A percentile compares a stretch with the other conserved stretches of the same genome.
These are phyloP conservation scores for Mucuna pruriens DNA, from an alignment of 306 rosid species.

Conservation along the genomic window DNA sequence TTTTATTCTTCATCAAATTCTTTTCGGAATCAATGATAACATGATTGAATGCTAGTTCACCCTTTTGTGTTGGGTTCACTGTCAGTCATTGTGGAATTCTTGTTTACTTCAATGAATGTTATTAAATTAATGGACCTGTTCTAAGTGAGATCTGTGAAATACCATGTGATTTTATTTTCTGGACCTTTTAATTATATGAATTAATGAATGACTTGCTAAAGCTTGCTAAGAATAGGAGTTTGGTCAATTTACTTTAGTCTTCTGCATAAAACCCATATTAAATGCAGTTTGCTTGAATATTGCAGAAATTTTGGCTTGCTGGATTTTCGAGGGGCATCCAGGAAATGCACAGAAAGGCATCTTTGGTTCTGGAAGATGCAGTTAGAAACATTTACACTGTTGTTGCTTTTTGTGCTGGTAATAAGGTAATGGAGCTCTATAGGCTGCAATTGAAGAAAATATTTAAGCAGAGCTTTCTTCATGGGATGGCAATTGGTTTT, in stretches of 20 bases:
- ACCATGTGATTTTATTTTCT: background rate
- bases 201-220: slow-evolving; percentile 28
- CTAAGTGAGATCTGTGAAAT: background rate
- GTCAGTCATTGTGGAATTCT: too few relatives aligned
- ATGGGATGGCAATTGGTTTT: slow-evolving; percentile 94
- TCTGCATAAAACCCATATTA: slow-evolving; percentile 16
- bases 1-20: slow-evolving; percentile 10
- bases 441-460: slow-evolving; percentile 84
- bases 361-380: slow-evolving; percentile 98
- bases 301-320: slow-evolving; percentile 96
- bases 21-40: background rate
- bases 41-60: slow-evolving; percentile 6
- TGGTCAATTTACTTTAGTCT: slow-evolving; percentile 24
- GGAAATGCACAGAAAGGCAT: slow-evolving; percentile 99
- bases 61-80: background rate
- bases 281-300: slow-evolving; percentile 38
- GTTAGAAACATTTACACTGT: slow-evolving; percentile 97
- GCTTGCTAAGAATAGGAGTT: background rate
- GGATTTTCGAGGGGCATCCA: slow-evolving; percentile 99
- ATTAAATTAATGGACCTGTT: slow-evolving; percentile 13
- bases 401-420: slow-evolving; percentile 98
- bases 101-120: background rate
- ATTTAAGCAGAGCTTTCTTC: slow-evolving; percentile 89
- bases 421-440: slow-evolving; percentile 98
- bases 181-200: background rate